These are phyloP conservation scores for Babesia ovis DNA, from an alignment of 169 alveolate species.

Conservation along the genomic window DNA sequence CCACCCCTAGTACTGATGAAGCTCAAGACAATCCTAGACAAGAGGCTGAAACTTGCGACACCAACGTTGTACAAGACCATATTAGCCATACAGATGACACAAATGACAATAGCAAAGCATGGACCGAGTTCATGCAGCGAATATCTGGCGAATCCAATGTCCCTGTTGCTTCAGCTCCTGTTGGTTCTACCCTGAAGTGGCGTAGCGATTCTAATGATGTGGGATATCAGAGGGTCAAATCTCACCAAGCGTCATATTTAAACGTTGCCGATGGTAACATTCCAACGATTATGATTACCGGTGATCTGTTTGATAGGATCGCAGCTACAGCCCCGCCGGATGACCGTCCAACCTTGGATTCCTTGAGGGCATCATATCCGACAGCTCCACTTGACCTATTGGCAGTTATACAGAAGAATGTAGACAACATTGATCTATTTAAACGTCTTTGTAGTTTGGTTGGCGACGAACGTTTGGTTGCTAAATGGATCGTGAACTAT, in stretches of 20 bases:
- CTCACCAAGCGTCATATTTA: conserved; percentile 11
- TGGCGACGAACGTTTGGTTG: conserved; percentile 47
- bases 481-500: conserved; percentile 57
- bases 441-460: conserved; percentile 8
- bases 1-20: not conserved
- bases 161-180: not conserved
- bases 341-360: conserved; percentile 4
- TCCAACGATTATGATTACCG: conserved; percentile 29
- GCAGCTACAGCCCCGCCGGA: not conserved
- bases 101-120: not conserved
- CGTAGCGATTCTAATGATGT: conserved; percentile 17
- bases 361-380: conserved; percentile 28
- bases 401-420: conserved; percentile 30
- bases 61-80: not conserved
- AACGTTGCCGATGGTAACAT: conserved; percentile 55
- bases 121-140: not conserved
- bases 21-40: not conserved
- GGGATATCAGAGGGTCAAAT: conserved; percentile 33
- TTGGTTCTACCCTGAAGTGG: conserved; percentile 57
- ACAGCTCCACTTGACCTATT: conserved; percentile 32
- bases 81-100: not conserved
- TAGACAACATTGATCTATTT: conserved; percentile 14
- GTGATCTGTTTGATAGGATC: conserved; percentile 17
- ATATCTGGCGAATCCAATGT: not conserved
- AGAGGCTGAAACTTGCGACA: not conserved